Percentiles rank a stretch among this genome's conserved stretches.
phyloP scores from a whole-genome alignment of 805 yeast genomes.

The Pichia pseudocactophila region DNA sequence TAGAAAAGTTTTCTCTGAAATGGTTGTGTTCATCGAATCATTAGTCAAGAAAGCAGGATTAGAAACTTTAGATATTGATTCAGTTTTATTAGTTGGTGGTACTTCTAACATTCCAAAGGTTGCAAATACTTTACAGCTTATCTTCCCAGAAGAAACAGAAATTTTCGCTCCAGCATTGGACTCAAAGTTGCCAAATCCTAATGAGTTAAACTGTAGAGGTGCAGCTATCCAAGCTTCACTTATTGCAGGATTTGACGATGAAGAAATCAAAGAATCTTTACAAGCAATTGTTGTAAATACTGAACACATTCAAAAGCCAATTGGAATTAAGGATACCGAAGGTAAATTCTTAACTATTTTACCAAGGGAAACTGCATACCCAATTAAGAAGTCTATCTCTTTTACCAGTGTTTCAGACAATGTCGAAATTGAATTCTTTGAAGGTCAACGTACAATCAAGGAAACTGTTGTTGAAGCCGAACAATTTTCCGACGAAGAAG shows the following conservation, averaged over 20 bases:
- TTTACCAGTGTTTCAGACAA: constrained; percentile 55
- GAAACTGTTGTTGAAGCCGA: constrained; percentile 72
- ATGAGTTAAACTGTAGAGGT: constrained; percentile 86
- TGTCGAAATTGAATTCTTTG: constrained; percentile 64
- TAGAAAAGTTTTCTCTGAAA: constrained; percentile 65
- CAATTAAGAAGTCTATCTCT: constrained; percentile 68
- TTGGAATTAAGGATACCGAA: constrained; percentile 72
- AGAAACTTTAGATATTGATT: constrained; percentile 80
- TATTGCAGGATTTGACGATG: constrained; percentile 72
- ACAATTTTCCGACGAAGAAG: constrained; percentile 42
- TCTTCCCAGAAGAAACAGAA: constrained; percentile 75
- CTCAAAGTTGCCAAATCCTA: constrained; percentile 74
- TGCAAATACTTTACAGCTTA: constrained; percentile 57
- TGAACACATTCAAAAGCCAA: constrained; percentile 73
- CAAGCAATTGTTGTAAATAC: constrained; percentile 83
- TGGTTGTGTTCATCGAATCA: constrained; percentile 66
- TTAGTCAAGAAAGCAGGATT: constrained; percentile 75
- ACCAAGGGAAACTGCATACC: constrained; percentile 80
- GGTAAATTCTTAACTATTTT: constrained; percentile 66
- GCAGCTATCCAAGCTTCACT: constrained; percentile 94
- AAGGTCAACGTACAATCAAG: constrained; percentile 76
- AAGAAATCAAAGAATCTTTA: constrained; percentile 69
- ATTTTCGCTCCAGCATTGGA: constrained; percentile 72
- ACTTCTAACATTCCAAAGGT: constrained; percentile 87
- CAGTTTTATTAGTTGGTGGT: constrained; percentile 89